A percentile compares a stretch with the other conserved stretches of the same genome.
phyloP scores from a whole-genome alignment of 768 basidiomycete species.

The Megacollybia marginata region DNA sequence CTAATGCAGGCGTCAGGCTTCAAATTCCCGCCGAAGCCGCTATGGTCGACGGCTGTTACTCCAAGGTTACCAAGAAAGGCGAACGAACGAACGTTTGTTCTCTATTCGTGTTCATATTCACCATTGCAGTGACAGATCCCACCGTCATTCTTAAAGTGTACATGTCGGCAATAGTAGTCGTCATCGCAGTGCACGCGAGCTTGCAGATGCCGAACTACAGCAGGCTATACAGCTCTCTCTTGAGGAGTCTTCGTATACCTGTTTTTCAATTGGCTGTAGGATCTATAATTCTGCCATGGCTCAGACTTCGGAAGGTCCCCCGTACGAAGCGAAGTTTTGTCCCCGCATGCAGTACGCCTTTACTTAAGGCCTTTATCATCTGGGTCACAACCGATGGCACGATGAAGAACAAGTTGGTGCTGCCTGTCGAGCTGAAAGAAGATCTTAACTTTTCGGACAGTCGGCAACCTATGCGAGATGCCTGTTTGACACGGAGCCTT shows the following conservation, averaged over 20 bases:
- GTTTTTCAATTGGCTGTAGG: too few species aligned
- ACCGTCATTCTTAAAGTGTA: conserved; percentile 47
- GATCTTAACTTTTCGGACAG: conserved; percentile 17
- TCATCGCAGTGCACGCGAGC: conserved; percentile 45
- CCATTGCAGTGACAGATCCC: too few species aligned
- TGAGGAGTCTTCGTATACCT: conserved; percentile 65
- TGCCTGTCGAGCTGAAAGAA: conserved; percentile 17
- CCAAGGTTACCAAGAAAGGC: conserved; percentile 65
- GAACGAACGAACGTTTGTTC: conserved; percentile 49
- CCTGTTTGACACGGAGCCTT: conserved; percentile 12
- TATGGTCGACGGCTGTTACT: conserved; percentile 84
- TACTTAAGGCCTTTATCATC: conserved; percentile 42
- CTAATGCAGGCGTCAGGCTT: conserved; percentile 43
- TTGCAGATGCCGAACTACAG: too few species aligned
- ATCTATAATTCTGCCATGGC: conserved; percentile 39
- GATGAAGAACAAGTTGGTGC: background rate
- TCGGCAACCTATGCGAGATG: too few species aligned
- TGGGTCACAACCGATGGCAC: conserved; percentile 1
- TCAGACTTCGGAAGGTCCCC: conserved; percentile 31
- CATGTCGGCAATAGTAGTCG: conserved; percentile 31
- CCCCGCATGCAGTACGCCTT: conserved; percentile 34
- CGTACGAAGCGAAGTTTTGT: conserved; percentile 34
- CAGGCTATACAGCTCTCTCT: too few species aligned
- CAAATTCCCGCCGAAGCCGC: conserved; percentile 81
- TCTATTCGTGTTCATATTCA: too few species aligned